Evolutionary conservation across 371 early-diverging fungal species (phyloP).

Genomic region (Syncephalastrum contaminatum): DNA sequence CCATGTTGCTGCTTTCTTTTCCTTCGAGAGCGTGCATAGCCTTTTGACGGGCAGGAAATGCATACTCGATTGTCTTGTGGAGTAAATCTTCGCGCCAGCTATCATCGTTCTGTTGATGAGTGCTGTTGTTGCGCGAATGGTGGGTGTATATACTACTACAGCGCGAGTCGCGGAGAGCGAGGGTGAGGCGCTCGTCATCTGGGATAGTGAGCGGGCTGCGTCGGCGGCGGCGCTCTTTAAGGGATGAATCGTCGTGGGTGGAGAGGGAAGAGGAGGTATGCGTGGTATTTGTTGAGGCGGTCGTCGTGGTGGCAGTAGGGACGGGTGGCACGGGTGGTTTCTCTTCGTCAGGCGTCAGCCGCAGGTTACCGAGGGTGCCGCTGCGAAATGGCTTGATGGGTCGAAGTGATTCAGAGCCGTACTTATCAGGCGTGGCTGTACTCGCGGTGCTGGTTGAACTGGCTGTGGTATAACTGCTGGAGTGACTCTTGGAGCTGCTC

Average conservation of each 20-base stretch:
- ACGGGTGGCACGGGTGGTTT: background rate
- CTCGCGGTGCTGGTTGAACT: too few relatives aligned
- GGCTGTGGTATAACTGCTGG: too few relatives aligned
- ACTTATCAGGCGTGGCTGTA: too few relatives aligned
- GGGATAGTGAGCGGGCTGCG: constrained; percentile 20
- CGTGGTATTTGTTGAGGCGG: constrained; percentile 4
- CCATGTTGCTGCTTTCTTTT: constrained; percentile 2
- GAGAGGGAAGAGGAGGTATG: constrained; percentile 5
- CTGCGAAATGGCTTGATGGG: constrained; percentile 10
- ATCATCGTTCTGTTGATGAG: background rate
- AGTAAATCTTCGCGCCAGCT: too few relatives aligned
- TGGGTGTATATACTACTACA: background rate
- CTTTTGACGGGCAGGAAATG: constrained; percentile 3
- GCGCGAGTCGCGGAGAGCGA: background rate
- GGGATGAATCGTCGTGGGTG: background rate
- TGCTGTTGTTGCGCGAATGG: constrained; percentile 7
- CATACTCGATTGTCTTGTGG: too few relatives aligned
- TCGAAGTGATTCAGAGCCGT: background rate
- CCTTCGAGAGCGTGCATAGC: constrained; percentile 19
- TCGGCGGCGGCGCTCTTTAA: constrained; percentile 20
- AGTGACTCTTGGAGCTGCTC: background rate
- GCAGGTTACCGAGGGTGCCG: constrained; percentile 11
- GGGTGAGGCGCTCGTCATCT: constrained; percentile 9
- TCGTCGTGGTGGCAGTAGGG: background rate
- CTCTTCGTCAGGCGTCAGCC: background rate